Percentiles rank a stretch among this genome's conserved stretches.
Evolutionary conservation across 2,329 filamentous ascomycete genomes (phyloP).

Genomic region (Nemania diffusa): DNA sequence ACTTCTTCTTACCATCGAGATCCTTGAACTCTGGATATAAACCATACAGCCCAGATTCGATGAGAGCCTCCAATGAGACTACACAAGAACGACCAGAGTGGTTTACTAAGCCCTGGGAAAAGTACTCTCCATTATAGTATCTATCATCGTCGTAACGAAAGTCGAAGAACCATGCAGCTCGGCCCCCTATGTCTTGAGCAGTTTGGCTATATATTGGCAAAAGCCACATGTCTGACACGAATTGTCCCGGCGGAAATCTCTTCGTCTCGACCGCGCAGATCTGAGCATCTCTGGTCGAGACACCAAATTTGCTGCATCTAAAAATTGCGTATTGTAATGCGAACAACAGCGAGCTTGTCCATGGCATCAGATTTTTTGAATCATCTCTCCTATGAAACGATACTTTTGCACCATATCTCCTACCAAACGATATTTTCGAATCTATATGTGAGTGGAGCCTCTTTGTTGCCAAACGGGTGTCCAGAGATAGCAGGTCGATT

Average conservation of each 20-base stretch:
- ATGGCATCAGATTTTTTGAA: neutral
- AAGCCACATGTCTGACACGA: neutral
- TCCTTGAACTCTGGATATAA: neutral
- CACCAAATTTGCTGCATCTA: neutral
- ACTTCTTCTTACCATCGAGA: neutral
- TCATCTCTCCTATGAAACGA: neutral
- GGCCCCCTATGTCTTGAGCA: neutral
- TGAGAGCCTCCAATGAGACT: neutral
- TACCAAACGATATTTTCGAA: too few relatives aligned
- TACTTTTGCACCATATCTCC: too few relatives aligned
- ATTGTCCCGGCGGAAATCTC: neutral
- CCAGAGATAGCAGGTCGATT: neutral
- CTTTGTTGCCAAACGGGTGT: neutral
- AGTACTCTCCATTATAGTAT: neutral
- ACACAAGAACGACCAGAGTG: neutral
- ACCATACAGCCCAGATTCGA: neutral
- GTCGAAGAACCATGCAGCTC: too few relatives aligned
- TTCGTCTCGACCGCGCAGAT: neutral
- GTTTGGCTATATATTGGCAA: neutral
- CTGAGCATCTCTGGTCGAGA: neutral
- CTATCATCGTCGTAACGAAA: neutral
- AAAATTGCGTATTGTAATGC: conserved; percentile 1
- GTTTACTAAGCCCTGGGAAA: neutral
- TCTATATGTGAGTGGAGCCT: neutral
- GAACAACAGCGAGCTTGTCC: conserved; percentile 1